These are phyloP conservation scores for Centaurea solstitialis DNA, from an alignment of 129 eudicot species.

Conservation along the genomic window DNA sequence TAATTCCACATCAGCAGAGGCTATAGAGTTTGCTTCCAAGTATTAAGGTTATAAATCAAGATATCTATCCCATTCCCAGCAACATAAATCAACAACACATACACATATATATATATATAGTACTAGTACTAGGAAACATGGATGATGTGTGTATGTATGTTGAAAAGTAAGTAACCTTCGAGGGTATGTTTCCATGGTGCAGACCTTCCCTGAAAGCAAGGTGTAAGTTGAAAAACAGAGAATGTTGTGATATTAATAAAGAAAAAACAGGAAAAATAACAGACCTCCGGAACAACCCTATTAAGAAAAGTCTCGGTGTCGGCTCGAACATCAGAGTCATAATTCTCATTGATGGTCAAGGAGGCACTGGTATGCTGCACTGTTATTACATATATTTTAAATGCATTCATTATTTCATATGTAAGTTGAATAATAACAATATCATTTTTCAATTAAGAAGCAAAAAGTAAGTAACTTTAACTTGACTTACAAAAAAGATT, in stretches of 20 bases:
- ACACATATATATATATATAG: no score
- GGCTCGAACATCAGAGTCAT: constrained; percentile 88
- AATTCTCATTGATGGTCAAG: constrained; percentile 89
- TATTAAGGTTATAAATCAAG: background rate
- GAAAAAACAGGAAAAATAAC: constrained; percentile 5
- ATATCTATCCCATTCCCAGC: background rate
- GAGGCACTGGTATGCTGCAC: constrained; percentile 99
- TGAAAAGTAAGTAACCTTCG: constrained; percentile 72
- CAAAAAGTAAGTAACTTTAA: background rate
- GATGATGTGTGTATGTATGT: constrained; percentile 1
- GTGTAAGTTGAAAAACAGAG: background rate
- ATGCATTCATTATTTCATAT: no score
- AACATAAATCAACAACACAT: background rate
- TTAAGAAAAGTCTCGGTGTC: constrained; percentile 95
- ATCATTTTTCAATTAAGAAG: background rate
- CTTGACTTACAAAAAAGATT: constrained; percentile 84
- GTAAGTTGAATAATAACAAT: no score
- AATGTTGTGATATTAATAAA: background rate
- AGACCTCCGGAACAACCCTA: constrained; percentile 89
- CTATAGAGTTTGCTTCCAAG: background rate
- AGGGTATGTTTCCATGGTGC: constrained; percentile 97
- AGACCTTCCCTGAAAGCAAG: constrained; percentile 69
- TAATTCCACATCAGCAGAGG: constrained; percentile 1
- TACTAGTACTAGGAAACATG: background rate
- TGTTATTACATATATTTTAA: constrained; percentile 37